Percentiles rank a stretch among this genome's conserved stretches.
Evolutionary conservation across 805 yeast species (phyloP).

Genomic region (Kurtzmaniella fragi): DNA sequence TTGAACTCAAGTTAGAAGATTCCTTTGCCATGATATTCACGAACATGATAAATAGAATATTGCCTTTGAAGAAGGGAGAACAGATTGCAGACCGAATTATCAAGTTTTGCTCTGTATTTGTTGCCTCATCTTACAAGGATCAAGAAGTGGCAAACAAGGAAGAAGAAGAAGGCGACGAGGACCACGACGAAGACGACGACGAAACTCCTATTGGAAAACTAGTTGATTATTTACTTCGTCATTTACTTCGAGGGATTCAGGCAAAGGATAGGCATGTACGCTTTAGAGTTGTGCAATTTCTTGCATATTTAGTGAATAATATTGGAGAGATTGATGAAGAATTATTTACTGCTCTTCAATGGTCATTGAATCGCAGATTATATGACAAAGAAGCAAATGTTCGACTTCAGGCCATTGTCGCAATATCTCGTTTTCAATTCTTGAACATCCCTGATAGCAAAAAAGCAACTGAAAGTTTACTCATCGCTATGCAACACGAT

Average conservation of each 20-base stretch:
- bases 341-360: constrained; percentile 56
- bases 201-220: constrained; percentile 45
- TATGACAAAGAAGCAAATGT: constrained; percentile 74
- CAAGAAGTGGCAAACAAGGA: constrained; percentile 21
- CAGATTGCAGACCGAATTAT: constrained; percentile 71
- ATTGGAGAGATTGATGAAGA: constrained; percentile 74
- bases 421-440: constrained; percentile 71
- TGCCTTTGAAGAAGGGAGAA: constrained; percentile 67
- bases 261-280: constrained; percentile 75
- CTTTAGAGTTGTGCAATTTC: constrained; percentile 70
- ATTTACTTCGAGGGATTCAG: constrained; percentile 71
- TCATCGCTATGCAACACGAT: constrained; percentile 65
- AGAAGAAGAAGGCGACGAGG: constrained; percentile 14
- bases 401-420: constrained; percentile 78
- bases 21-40: constrained; percentile 59
- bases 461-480: constrained; percentile 14
- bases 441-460: constrained; percentile 26
- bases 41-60: constrained; percentile 55
- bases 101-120: constrained; percentile 58
- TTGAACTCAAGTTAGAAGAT: constrained; percentile 46
- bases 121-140: constrained; percentile 42
- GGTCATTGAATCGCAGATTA: constrained; percentile 57
- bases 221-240: constrained; percentile 56
- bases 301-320: constrained; percentile 65
- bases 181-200: constrained; percentile 35